phyloP scores from a whole-genome alignment of 2,329 filamentous ascomycete genomes.

The Neonectria magnoliae region DNA sequence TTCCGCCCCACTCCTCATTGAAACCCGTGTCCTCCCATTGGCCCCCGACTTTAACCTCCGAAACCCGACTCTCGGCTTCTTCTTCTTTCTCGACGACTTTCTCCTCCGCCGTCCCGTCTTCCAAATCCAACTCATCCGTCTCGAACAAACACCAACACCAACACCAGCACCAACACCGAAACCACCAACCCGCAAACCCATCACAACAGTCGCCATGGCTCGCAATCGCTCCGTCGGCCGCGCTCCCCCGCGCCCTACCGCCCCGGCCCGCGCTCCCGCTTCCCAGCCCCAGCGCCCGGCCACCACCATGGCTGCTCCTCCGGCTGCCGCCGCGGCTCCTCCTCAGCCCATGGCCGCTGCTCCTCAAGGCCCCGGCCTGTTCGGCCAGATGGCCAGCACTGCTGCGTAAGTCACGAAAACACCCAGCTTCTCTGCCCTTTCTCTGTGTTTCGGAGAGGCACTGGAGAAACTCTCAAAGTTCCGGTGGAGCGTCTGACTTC shows the following conservation, averaged over 20 bases:
- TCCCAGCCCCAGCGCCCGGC: constrained; percentile 75
- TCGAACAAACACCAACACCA: constrained; percentile 21
- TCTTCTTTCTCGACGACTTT: constrained; percentile 22
- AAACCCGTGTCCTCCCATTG: constrained; percentile 45
- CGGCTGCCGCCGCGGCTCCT: constrained; percentile 54
- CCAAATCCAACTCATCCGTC: constrained; percentile 21
- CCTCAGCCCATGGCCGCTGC: constrained; percentile 37
- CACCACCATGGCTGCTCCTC: constrained; percentile 71
- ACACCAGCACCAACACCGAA: constrained; percentile 19
- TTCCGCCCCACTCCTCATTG: constrained; percentile 27
- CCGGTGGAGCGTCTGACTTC: background rate
- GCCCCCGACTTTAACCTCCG: constrained; percentile 28
- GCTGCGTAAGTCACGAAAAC: constrained; percentile 80
- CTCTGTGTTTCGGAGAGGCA: background rate
- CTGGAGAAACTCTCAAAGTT: background rate
- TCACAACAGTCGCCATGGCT: constrained; percentile 66
- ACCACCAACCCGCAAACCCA: constrained; percentile 34
- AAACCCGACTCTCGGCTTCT: constrained; percentile 37
- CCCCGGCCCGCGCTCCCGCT: constrained; percentile 65
- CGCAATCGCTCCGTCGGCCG: constrained; percentile 77
- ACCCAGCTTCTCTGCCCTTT: background rate
- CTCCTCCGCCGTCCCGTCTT: constrained; percentile 28
- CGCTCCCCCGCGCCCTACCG: constrained; percentile 74
- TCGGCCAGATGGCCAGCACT: constrained; percentile 97
- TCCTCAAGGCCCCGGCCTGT: constrained; percentile 80